These are phyloP conservation scores for Maudiozyma serrabonitensis DNA, from an alignment of 805 yeast species.

Conservation along the genomic window DNA sequence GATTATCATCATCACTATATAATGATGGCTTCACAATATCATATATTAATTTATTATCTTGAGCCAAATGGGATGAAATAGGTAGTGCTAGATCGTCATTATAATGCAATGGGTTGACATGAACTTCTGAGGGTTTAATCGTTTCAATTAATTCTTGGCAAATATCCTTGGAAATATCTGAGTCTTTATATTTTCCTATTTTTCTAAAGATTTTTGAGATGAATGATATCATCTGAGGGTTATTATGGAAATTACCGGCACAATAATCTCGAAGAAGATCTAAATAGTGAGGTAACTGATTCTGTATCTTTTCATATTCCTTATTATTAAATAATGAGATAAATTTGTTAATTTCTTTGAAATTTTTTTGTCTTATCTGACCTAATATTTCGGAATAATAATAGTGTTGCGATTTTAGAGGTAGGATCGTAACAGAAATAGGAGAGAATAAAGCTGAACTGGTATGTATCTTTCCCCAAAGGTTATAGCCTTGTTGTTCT, in stretches of 20 bases:
- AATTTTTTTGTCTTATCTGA: conserved; percentile 18
- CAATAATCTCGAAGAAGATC: conserved; percentile 44
- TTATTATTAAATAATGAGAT: conserved; percentile 14
- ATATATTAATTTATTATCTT: conserved; percentile 33
- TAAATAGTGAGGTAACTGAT: conserved; percentile 31
- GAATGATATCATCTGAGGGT: conserved; percentile 41
- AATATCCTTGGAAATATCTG: conserved; percentile 43
- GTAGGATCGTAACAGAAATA: conserved; percentile 35
- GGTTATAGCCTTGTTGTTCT: conserved; percentile 35
- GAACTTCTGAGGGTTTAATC: conserved; percentile 15
- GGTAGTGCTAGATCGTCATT: conserved; percentile 36
- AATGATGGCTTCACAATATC: conserved; percentile 5
- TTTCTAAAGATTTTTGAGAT: conserved; percentile 33
- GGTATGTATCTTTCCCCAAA: conserved; percentile 34
- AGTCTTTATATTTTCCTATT: conserved; percentile 16
- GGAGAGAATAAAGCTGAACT: conserved; percentile 32
- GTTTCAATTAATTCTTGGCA: conserved; percentile 42
- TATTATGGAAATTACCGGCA: conserved; percentile 39
- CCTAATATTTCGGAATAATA: conserved; percentile 27
- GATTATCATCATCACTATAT: not conserved
- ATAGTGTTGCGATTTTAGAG: conserved; percentile 31
- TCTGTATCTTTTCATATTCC: conserved; percentile 2
- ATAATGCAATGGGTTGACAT: conserved; percentile 3
- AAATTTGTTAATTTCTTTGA: conserved; percentile 18
- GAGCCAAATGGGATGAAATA: conserved; percentile 33